Conservation (phyloP, 257 asterid species). For the Orobanche coerulescens region DNA sequence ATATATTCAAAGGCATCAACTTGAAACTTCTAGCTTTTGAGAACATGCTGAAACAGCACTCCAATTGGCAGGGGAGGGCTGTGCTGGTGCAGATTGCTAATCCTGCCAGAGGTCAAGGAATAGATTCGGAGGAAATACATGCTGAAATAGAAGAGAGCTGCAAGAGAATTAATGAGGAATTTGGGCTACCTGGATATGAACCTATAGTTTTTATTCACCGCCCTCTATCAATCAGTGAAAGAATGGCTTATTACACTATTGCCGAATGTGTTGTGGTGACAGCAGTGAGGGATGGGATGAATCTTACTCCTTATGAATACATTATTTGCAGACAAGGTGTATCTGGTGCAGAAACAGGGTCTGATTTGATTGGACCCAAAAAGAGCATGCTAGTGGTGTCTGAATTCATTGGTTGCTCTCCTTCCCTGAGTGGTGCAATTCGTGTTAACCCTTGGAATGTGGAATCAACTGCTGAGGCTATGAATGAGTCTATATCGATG, state of each 20-base stretch:
- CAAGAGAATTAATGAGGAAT: conserved; percentile 44
- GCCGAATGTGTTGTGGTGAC: conserved; percentile 77
- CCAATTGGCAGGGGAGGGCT: conserved; percentile 62
- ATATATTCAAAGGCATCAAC: conserved; percentile 69
- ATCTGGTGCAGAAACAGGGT: conserved; percentile 38
- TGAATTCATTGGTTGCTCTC: conserved; percentile 79
- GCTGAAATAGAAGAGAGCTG: conserved; percentile 56
- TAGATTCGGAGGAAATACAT: conserved; percentile 46
- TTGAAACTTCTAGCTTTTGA: conserved; percentile 70
- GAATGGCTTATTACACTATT: conserved; percentile 60
- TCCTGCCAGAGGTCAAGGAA: conserved; percentile 63
- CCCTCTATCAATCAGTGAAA: conserved; percentile 45
- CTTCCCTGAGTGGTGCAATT: conserved; percentile 78
- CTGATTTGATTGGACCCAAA: conserved; percentile 43
- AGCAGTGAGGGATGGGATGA: conserved; percentile 82
- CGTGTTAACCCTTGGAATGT: conserved; percentile 78
- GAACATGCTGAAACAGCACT: conserved; percentile 62
- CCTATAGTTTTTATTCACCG: conserved; percentile 52
- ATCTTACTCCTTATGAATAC: conserved; percentile 66
- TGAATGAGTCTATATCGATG: conserved; percentile 67
- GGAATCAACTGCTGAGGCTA: conserved; percentile 68
- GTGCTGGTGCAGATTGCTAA: conserved; percentile 67
- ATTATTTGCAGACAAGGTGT: conserved; percentile 70
- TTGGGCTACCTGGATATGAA: conserved; percentile 62
- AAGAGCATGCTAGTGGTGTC: conserved; percentile 80